A percentile compares a stretch with the other conserved stretches of the same genome.
Evolutionary conservation across 306 rosid genomes (phyloP).

Genomic region (Chamaecrista fasciculata): DNA sequence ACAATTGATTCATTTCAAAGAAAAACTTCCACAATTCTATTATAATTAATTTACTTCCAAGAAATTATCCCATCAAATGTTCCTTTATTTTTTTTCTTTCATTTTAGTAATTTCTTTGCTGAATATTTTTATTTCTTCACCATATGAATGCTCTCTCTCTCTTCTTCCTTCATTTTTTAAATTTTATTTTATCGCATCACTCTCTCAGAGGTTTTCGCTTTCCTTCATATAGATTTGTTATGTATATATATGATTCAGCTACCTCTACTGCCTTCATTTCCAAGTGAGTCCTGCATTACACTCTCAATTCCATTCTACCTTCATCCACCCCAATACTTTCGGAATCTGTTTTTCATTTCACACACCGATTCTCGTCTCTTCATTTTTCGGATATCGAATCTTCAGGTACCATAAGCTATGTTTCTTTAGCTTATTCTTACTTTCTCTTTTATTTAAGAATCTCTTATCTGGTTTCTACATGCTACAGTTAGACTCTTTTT

Average conservation of each 20-base stretch:
- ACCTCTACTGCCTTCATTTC: neutral
- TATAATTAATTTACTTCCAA: neutral
- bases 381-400: constrained; percentile 34
- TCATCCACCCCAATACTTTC: constrained; percentile 14
- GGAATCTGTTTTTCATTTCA: neutral
- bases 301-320: neutral
- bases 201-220: neutral
- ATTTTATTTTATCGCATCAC: neutral
- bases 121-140: too few relatives aligned
- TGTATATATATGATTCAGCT: constrained; percentile 21
- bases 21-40: neutral
- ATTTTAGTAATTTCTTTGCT: too few relatives aligned
- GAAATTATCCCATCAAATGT: neutral
- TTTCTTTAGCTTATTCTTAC: neutral
- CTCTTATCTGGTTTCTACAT: neutral
- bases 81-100: too few relatives aligned
- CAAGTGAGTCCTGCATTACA: constrained; percentile 20
- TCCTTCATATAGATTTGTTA: neutral
- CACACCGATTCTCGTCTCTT: constrained; percentile 22
- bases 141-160: constrained; percentile 24
- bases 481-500: neutral
- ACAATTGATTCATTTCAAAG: neutral
- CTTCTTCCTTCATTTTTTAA: too few relatives aligned
- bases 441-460: neutral
- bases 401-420: constrained; percentile 37